Evolutionary conservation across 768 basidiomycete species (phyloP), one percentile per base, ranked within the genome.

Genomic region (Lactarius quietus): DNA sequence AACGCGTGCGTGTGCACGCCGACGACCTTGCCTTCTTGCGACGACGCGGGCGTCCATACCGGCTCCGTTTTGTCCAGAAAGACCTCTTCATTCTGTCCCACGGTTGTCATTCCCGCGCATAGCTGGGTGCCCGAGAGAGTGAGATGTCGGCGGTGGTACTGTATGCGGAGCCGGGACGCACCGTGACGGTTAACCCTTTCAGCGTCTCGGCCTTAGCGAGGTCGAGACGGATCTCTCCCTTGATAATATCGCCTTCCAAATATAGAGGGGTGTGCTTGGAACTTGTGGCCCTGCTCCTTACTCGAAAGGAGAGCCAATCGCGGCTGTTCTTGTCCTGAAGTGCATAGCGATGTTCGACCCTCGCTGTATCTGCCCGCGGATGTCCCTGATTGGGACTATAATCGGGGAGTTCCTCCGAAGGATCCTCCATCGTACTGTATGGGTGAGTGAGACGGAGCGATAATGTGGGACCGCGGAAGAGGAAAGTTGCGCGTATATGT

Each of bases 221-320:
- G 59, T 64, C 59, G 15, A 67, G 41, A 15, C 33, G 54, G 10
- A 67, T 41, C 52, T 64, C 57, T 7, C 68, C 68, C 28, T 15
- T 54, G 59, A 67, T 60, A 20, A 9, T 31, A 62, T 69, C 68
- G 10, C 66, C 57, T 2, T 63, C 62, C n/a, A 67, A 61, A 59
- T 45, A 67, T 39, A 67, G 28, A 6, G 62, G 61, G 26, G 39
- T 26, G 41, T 62, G 15, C 41, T 63, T 69, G n/a, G 61, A 18
- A 48, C 52, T 35, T 23, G 35, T 38, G 14, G 68, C 68, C 33
- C 68, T 66, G 62, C 65, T 69, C 17, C 39, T 52, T 18, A 67
- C 20, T n/a, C n/a, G 29, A 29, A 67, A 29, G 12, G 66, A 53
- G 18, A 69, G 38, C 68, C 68, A 64, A 4, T 56, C 39, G 56